Evolutionary conservation across 352 stramenopile genomes (phyloP), one percentile per base, ranked within the genome.

Genomic region (Phytophthora sansomeana): DNA sequence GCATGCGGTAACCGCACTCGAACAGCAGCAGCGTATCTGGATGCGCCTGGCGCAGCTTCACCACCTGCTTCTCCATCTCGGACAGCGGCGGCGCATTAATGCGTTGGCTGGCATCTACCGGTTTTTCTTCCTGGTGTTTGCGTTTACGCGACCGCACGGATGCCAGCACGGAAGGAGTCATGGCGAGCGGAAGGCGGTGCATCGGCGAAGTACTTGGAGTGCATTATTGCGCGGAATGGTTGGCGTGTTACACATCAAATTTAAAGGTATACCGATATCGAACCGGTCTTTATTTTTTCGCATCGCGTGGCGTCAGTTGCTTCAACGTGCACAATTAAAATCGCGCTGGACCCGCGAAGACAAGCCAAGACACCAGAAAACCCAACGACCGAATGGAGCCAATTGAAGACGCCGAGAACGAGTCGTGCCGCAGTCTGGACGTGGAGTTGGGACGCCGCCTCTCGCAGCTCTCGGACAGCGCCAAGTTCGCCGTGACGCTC

Each of bases 1-100:
- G 72, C 69, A 91, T 90, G 60, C 84, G 84, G 56, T 96, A 96
- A 28, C 87, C 89, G 59, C 83, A 93, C 70, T 95, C 82, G 29
- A 95, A 83, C 29, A 92, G 59, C 58, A 95, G 72, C 46, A 94
- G 61, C 21, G 73, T 74, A 46, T 85, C 82, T 13, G 69, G 58
- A 29, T 89, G 53, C 11, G 51, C 14, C 1, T 29, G 52, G n/a
- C 79, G 80, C 47, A 96, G 61, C 26, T 48, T 67, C 42, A 81
- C 64, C 14, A 94, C 83, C 63, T 96, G 88, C 69, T 88, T 78
- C 67, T 94, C 85, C 75, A 94, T 87, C 26, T 85, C 81, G 6
- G 86, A 94, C 11, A 89, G 51, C 19, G 46, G 54, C 59, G 35
- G 50, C 33, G 2, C 9, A 8, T 38, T 38, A 13, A 16, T 38